phyloP scores from a whole-genome alignment of 2,329 filamentous ascomycete genomes.

The Monilinia polystroma region DNA sequence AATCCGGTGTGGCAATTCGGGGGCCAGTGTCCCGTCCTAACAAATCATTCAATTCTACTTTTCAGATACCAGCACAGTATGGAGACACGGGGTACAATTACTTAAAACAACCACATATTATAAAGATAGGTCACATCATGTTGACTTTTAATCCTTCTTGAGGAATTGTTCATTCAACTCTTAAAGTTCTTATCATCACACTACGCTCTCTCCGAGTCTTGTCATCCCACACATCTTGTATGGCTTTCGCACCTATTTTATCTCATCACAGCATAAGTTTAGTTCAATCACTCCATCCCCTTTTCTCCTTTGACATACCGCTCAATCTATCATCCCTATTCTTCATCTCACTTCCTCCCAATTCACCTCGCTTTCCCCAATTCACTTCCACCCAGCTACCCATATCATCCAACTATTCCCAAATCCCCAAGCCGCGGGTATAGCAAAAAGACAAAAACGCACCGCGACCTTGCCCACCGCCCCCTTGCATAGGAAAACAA shows the following conservation, averaged over 20 bases:
- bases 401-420: background rate
- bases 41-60: too few species aligned
- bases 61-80: too few species aligned
- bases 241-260: background rate
- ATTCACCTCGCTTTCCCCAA: background rate
- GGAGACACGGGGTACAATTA: background rate
- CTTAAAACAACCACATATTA: background rate
- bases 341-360: background rate
- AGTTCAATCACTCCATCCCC: background rate
- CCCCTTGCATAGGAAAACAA: background rate
- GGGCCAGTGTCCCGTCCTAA: too few species aligned
- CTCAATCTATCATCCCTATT: background rate
- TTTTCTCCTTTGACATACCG: background rate
- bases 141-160: background rate
- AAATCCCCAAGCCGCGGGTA: constrained; percentile 17
- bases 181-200: constrained; percentile 1
- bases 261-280: background rate
- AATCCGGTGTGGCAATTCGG: too few species aligned
- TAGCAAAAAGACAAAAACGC: constrained; percentile 11
- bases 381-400: background rate
- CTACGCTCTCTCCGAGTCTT: background rate
- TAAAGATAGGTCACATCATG: background rate
- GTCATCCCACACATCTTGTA: background rate
- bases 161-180: constrained; percentile 5
- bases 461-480: background rate